Base-by-base conservation (phyloP, 352 stramenopile genomes). In the Globisporangium acanthophoron region DNA sequence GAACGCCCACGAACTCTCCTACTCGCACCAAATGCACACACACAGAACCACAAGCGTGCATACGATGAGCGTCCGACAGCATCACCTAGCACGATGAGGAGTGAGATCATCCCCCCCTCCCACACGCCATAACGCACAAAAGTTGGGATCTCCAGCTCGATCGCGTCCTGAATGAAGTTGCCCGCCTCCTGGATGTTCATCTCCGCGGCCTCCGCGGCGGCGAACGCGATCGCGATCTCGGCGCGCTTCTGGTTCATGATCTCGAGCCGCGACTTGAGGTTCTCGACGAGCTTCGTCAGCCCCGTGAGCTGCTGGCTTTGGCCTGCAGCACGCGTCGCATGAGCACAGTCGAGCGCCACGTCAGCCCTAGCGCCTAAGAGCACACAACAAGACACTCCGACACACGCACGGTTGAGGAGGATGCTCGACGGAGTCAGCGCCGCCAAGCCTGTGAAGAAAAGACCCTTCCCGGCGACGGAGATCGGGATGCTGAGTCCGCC, bases 191-290 rank as follows among this genome's bases (percentile, higher is more conserved):
- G 83, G n/a, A 92, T 80, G 57, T 93, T 88, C 33, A 93, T 70
- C 57, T 93, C 76, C 11, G 88, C 64, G 29, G 80, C 73, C 54
- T 92, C 80, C 15, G 79, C 81, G 1, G 83, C 85, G 15, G 85
- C 75, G 37, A 87, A 90, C 16, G 79, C 83, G 16, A 76, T 71
- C 21, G 80, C 74, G 66, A 95, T 80, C 50, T 93, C 85, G 24
- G 81, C 78, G 18, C 83, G 76, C 52, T 90, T 90, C 60, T 90
- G 80, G 59, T 82, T 88, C 78, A 95, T 88, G 31, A 93, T 95
- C 61, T 92, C 85, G 1, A 95, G 68, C 33, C 80, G 86, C 1
- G 80, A 78, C 63, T 95, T 95, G 49, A 95, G 72, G 45, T 87
- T 80, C 55, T 91, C 81, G 1, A 90, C 73, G 9, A 95, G 63